Conservation (phyloP, 2,329 filamentous ascomycete genomes). For the Fusarium torreyae region DNA sequence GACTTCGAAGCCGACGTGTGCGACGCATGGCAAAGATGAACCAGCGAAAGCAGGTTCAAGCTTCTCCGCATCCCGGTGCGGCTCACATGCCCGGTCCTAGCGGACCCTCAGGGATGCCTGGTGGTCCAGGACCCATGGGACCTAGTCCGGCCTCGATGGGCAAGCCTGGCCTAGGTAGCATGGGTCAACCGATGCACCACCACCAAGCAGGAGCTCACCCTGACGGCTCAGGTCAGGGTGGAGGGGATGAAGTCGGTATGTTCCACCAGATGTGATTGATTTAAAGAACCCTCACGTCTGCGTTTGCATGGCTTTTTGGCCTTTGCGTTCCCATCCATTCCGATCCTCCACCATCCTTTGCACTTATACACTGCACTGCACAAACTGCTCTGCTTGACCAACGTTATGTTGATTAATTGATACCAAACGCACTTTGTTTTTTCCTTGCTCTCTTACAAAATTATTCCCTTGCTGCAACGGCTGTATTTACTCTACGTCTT, state of each 20-base stretch:
- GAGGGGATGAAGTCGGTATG: conserved; percentile 95
- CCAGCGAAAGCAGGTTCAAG: conserved; percentile 81
- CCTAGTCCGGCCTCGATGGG: conserved; percentile 71
- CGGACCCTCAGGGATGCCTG: conserved; percentile 75
- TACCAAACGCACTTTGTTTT: conserved; percentile 52
- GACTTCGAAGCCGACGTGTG: conserved; percentile 90
- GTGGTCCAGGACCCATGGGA: conserved; percentile 73
- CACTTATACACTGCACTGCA: conserved; percentile 25
- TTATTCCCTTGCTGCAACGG: conserved; percentile 41
- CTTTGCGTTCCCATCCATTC: conserved; percentile 40
- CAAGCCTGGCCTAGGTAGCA: conserved; percentile 75
- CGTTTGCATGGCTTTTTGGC: conserved; percentile 51
- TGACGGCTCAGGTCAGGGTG: conserved; percentile 73
- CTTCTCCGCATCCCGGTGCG: conserved; percentile 68
- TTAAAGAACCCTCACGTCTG: conserved; percentile 54
- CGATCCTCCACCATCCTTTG: conserved; percentile 36
- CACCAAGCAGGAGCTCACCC: conserved; percentile 63
- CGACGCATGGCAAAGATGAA: conserved; percentile 97
- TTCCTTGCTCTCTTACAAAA: conserved; percentile 43
- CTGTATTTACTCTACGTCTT: conserved; percentile 49
- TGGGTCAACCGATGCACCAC: conserved; percentile 80
- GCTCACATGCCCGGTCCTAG: conserved; percentile 78
- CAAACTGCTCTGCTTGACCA: conserved; percentile 47
- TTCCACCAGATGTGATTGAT: conserved; percentile 89
- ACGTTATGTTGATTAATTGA: conserved; percentile 57